Evolutionary conservation across 768 basidiomycete species (phyloP).

Genomic region (Brasilioporus rufonigricans): DNA sequence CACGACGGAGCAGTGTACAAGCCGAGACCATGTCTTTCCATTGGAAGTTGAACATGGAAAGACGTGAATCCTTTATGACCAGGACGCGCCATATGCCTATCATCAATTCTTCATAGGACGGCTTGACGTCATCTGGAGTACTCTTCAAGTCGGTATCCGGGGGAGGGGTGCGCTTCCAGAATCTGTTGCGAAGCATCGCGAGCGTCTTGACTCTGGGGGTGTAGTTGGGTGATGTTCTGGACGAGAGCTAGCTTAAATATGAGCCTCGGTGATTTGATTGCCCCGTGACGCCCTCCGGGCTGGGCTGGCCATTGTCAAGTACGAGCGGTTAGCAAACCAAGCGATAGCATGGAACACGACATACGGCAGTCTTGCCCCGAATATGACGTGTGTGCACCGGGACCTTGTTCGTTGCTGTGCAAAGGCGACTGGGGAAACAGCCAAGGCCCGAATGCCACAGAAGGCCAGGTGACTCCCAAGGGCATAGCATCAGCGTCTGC

Average conservation of each 20-base stretch:
- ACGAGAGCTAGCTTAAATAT: not conserved
- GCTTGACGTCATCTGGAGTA: not conserved
- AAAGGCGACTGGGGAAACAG: too few relatives aligned
- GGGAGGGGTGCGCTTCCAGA: not conserved
- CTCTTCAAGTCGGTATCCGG: not conserved
- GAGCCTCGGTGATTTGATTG: not conserved
- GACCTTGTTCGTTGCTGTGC: too few relatives aligned
- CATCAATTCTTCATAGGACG: constrained; percentile 9
- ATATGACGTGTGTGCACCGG: too few relatives aligned
- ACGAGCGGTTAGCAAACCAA: too few relatives aligned
- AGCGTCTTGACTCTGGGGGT: not conserved
- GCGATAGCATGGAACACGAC: too few relatives aligned
- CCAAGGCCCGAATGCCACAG: too few relatives aligned
- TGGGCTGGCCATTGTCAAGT: too few relatives aligned
- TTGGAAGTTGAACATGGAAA: constrained; percentile 6
- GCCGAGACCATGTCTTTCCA: constrained; percentile 2
- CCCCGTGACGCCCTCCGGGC: not conserved
- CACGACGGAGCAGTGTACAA: constrained; percentile 13
- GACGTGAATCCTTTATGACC: constrained; percentile 9
- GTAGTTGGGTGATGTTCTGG: not conserved
- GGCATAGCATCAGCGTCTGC: too few relatives aligned
- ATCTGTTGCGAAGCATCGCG: not conserved
- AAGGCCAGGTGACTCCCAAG: too few relatives aligned
- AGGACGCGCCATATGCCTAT: constrained; percentile 28
- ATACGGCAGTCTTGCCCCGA: too few relatives aligned